phyloP scores from a whole-genome alignment of 768 basidiomycete genomes.

The Mycena latifolia region DNA sequence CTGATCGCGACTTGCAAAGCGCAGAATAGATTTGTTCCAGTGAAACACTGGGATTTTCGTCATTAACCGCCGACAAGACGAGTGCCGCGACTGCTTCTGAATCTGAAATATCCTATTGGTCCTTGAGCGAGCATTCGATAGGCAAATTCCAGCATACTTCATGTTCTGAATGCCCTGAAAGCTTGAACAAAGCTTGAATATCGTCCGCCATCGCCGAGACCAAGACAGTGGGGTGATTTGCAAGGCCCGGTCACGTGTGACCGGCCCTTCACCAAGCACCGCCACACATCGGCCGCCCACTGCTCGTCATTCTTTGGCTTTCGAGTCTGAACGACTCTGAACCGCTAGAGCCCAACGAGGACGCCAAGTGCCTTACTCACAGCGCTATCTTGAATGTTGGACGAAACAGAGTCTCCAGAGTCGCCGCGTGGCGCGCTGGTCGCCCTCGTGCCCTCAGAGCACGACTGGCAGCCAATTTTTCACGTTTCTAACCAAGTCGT shows the following conservation, averaged over 20 bases:
- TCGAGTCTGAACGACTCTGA: too few species aligned
- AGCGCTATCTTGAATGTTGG: conserved; percentile 1
- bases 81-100: conserved; percentile 46
- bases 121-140: background rate
- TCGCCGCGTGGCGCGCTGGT: conserved; percentile 34
- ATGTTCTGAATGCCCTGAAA: background rate
- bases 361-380: too few species aligned
- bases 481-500: conserved; percentile 90
- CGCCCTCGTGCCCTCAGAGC: conserved; percentile 32
- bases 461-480: conserved; percentile 82
- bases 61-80: conserved; percentile 50
- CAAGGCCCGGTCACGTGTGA: background rate
- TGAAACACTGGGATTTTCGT: conserved; percentile 42
- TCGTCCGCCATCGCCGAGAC: background rate
- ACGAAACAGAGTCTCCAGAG: conserved; percentile 18
- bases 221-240: background rate
- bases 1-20: conserved; percentile 40
- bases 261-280: background rate
- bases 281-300: background rate
- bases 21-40: conserved; percentile 48
- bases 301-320: too few species aligned
- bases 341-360: too few species aligned
- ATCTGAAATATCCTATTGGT: conserved; percentile 9
- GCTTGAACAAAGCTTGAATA: conserved; percentile 13
- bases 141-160: background rate